These are phyloP conservation scores for Yamadazyma mexicana DNA, from an alignment of 1,139 yeast species.

Conservation along the genomic window DNA sequence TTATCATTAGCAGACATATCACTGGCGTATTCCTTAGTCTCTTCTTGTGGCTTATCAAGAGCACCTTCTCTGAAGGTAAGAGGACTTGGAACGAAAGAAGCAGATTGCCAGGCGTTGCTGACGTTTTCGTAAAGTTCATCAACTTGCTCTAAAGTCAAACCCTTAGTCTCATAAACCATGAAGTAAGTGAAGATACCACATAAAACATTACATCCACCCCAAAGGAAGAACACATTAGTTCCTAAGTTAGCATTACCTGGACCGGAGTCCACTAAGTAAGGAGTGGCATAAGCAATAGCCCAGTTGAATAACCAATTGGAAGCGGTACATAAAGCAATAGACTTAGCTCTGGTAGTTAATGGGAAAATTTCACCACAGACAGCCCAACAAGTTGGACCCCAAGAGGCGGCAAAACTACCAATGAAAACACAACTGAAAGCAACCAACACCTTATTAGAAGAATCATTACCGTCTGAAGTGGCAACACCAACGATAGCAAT, in stretches of 20 bases:
- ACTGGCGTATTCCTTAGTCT: not conserved
- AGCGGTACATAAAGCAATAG: constrained; percentile 73
- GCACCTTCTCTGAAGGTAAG: constrained; percentile 32
- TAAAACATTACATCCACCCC: constrained; percentile 64
- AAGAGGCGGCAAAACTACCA: constrained; percentile 77
- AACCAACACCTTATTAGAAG: constrained; percentile 57
- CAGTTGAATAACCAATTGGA: constrained; percentile 83
- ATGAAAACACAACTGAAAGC: constrained; percentile 76
- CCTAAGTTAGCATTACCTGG: constrained; percentile 57
- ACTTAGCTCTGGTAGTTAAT: constrained; percentile 74
- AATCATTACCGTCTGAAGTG: constrained; percentile 17
- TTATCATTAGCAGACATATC: not conserved
- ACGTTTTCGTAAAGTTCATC: constrained; percentile 61
- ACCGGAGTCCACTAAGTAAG: constrained; percentile 65
- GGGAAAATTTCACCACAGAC: constrained; percentile 79
- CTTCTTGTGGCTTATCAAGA: constrained; percentile 1
- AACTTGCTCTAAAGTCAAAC: constrained; percentile 64
- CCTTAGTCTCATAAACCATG: constrained; percentile 65
- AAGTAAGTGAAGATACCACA: constrained; percentile 56
- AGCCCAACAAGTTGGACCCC: constrained; percentile 85
- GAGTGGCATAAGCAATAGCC: constrained; percentile 73
- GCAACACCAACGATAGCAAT: constrained; percentile 67
- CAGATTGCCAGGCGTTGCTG: constrained; percentile 34
- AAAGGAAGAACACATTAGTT: constrained; percentile 52
- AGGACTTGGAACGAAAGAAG: constrained; percentile 28